Conservation (phyloP, 257 asterid genomes). For the Solanum sejunctum region DNA sequence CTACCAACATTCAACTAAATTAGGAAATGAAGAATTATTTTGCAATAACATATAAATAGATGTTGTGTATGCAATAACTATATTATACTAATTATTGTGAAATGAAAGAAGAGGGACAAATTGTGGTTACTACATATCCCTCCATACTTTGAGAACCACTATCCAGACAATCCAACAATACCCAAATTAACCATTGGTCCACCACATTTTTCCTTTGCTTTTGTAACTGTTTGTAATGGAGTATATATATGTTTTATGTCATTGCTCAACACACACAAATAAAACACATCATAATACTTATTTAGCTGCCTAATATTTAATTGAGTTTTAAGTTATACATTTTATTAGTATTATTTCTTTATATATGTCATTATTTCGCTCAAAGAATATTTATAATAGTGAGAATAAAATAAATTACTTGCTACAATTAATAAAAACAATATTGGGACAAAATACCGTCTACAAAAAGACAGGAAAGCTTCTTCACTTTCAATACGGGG, state of each 20-base stretch:
- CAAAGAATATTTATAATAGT: neutral
- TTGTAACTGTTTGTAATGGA: slow-evolving; percentile 22
- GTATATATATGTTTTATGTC: slow-evolving; percentile 5
- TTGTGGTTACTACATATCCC: neutral
- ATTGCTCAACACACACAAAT: slow-evolving; percentile 4
- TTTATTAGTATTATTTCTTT: neutral
- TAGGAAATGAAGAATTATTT: neutral
- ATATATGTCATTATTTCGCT: neutral
- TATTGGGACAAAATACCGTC: neutral
- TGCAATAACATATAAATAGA: neutral
- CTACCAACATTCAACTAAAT: neutral
- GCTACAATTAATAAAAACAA: neutral
- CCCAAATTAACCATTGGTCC: slow-evolving; percentile 21
- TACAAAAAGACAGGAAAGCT: neutral
- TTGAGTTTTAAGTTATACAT: neutral
- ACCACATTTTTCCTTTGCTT: slow-evolving; percentile 2
- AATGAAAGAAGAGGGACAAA: neutral
- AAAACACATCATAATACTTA: slow-evolving; percentile 11
- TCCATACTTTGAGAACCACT: slow-evolving; percentile 5
- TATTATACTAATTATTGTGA: neutral
- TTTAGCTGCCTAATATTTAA: neutral
- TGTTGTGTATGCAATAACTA: neutral
- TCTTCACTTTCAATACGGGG: neutral
- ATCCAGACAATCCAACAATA: slow-evolving; percentile 11
- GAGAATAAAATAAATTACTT: neutral